These are phyloP conservation scores for Paecilomyces sp. DNA, from an alignment of 2,329 filamentous ascomycete species.

Conservation along the genomic window DNA sequence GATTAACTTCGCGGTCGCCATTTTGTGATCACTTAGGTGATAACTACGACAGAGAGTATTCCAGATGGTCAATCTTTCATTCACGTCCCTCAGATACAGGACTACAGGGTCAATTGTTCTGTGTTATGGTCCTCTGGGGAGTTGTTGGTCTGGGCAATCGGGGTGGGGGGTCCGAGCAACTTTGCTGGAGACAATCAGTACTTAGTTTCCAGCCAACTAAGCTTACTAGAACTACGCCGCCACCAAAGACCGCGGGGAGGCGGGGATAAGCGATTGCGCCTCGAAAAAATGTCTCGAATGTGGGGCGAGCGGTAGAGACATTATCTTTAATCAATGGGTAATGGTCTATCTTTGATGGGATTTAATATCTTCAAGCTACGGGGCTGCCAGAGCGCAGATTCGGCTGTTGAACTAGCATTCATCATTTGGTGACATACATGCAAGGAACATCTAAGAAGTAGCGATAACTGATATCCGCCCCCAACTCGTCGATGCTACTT, in stretches of 20 bases:
- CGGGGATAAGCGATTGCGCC: background rate
- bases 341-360: background rate
- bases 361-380: background rate
- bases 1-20: slow-evolving; percentile 31
- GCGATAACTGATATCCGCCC: background rate
- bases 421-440: background rate
- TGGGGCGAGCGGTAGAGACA: background rate
- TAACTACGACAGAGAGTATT: background rate
- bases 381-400: background rate
- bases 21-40: slow-evolving; percentile 8
- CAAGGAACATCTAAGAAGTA: background rate
- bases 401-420: background rate
- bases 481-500: background rate
- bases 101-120: background rate
- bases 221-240: background rate
- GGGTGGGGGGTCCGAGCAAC: background rate
- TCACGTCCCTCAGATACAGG: background rate
- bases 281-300: background rate
- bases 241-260: background rate
- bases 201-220: background rate
- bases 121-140: background rate
- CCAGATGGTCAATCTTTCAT: background rate
- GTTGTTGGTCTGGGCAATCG: background rate
- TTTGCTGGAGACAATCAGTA: background rate
- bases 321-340: background rate